Evolutionary conservation across 345 rosid genomes (phyloP).

Genomic region (Capsella bursapastoris): DNA sequence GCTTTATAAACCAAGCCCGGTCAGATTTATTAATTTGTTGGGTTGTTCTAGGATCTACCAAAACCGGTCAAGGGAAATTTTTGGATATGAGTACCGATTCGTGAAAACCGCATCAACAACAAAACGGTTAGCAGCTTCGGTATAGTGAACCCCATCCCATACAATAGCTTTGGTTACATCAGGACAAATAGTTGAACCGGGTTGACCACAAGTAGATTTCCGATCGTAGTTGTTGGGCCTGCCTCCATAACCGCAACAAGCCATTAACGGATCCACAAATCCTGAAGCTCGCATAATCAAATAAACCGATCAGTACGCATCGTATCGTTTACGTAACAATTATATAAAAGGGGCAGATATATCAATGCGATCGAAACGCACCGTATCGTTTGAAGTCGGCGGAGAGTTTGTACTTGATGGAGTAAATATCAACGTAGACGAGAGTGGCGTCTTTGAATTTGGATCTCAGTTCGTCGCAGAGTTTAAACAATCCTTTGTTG

Average conservation of each 20-base stretch:
- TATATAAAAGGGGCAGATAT: neutral
- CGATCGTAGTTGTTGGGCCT: slow-evolving; percentile 56
- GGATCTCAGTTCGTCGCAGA: slow-evolving; percentile 54
- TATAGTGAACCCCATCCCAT: slow-evolving; percentile 82
- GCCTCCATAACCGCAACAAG: slow-evolving; percentile 65
- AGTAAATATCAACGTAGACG: slow-evolving; percentile 59
- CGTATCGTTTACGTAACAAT: neutral
- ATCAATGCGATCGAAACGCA: slow-evolving; percentile 11
- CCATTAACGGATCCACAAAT: slow-evolving; percentile 58
- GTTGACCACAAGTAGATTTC: slow-evolving; percentile 49
- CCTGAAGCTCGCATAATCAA: slow-evolving; percentile 43
- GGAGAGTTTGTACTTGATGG: slow-evolving; percentile 61
- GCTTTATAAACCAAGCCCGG: neutral
- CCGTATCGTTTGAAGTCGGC: slow-evolving; percentile 52
- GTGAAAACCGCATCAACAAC: slow-evolving; percentile 53
- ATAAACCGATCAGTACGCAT: neutral
- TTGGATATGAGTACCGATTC: slow-evolving; percentile 57
- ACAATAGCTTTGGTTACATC: slow-evolving; percentile 48
- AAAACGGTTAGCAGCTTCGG: slow-evolving; percentile 66
- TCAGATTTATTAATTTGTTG: neutral
- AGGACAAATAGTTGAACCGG: slow-evolving; percentile 52
- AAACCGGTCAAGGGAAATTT: slow-evolving; percentile 49
- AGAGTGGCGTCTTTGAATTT: slow-evolving; percentile 51
- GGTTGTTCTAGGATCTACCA: slow-evolving; percentile 36
- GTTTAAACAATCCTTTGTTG: slow-evolving; percentile 50